These are phyloP conservation scores for Cyphellophora europaea DNA, from an alignment of 2,329 filamentous ascomycete species.

Conservation along the genomic window DNA sequence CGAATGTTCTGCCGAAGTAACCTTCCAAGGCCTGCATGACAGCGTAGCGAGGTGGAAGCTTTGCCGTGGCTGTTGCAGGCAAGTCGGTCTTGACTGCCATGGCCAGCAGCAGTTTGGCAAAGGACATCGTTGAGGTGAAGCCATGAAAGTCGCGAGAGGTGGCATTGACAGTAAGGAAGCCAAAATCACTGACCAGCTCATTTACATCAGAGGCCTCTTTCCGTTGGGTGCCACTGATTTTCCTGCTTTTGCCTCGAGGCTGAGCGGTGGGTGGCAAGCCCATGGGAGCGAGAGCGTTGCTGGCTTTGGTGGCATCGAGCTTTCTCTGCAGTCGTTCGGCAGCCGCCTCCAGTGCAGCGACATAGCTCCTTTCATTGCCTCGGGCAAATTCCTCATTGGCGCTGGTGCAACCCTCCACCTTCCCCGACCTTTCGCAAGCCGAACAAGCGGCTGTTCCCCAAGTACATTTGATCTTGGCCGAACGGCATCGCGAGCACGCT, in stretches of 20 bases:
- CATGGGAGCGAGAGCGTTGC: background rate
- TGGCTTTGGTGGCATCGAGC: constrained; percentile 32
- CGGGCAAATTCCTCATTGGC: constrained; percentile 93
- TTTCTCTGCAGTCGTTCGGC: constrained; percentile 80
- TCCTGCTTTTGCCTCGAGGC: constrained; percentile 1
- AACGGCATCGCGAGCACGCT: constrained; percentile 72
- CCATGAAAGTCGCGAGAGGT: constrained; percentile 90
- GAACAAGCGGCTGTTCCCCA: constrained; percentile 92
- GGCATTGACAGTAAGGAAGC: constrained; percentile 87
- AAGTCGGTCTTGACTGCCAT: constrained; percentile 66
- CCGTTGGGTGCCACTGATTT: constrained; percentile 32
- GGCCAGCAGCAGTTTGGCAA: constrained; percentile 79
- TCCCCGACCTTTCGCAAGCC: constrained; percentile 85
- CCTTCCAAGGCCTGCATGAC: constrained; percentile 65
- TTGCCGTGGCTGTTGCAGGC: constrained; percentile 48
- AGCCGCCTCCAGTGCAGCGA: constrained; percentile 84
- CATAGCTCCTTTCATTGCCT: constrained; percentile 94
- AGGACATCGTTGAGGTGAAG: constrained; percentile 80
- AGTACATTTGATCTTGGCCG: constrained; percentile 96
- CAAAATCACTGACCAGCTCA: constrained; percentile 86
- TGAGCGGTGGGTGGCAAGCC: constrained; percentile 48
- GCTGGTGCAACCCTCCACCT: constrained; percentile 78
- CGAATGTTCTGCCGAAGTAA: constrained; percentile 75
- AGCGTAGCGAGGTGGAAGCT: constrained; percentile 62
- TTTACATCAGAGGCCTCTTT: constrained; percentile 81